Percentiles rank a stretch among this genome's conserved stretches.
Evolutionary conservation across 352 stramenopile species (phyloP).

Genomic region (Globisporangium yorkense): DNA sequence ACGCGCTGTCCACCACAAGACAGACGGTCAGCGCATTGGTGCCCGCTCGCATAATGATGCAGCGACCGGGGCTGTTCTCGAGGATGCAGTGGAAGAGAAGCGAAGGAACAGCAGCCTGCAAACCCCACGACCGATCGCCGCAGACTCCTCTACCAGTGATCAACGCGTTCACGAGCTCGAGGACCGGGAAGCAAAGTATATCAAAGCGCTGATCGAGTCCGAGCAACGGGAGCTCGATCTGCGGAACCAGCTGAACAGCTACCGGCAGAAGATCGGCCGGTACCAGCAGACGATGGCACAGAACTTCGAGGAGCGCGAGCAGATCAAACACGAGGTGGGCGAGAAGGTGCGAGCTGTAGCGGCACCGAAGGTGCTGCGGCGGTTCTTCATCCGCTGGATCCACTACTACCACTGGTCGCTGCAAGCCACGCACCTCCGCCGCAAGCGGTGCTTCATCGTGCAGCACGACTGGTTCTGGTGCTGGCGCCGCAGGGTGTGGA

Average conservation of each 20-base stretch:
- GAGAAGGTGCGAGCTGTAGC: conserved; percentile 34
- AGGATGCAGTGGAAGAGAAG: neutral
- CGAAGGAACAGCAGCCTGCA: neutral
- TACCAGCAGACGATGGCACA: conserved; percentile 35
- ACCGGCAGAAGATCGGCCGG: conserved; percentile 38
- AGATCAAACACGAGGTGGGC: conserved; percentile 53
- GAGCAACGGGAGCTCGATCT: conserved; percentile 72
- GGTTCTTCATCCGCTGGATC: conserved; percentile 62
- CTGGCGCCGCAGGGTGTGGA: conserved; percentile 50
- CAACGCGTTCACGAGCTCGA: conserved; percentile 45
- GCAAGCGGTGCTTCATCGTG: conserved; percentile 39
- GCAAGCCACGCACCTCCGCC: conserved; percentile 37
- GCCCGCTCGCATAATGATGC: neutral
- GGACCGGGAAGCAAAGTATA: conserved; percentile 66
- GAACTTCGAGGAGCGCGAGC: conserved; percentile 34
- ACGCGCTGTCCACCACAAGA: too few species aligned
- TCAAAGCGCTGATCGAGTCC: conserved; percentile 67
- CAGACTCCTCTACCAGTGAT: neutral
- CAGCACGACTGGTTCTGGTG: conserved; percentile 62
- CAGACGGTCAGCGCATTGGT: neutral
- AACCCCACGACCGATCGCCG: neutral
- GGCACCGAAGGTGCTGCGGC: conserved; percentile 40
- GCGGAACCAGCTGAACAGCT: conserved; percentile 33
- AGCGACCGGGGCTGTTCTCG: neutral
- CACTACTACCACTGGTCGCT: conserved; percentile 41